Evolutionary conservation across 495 filamentous ascomycete genomes (phyloP).

Genomic region (Durotheca rogersii): DNA sequence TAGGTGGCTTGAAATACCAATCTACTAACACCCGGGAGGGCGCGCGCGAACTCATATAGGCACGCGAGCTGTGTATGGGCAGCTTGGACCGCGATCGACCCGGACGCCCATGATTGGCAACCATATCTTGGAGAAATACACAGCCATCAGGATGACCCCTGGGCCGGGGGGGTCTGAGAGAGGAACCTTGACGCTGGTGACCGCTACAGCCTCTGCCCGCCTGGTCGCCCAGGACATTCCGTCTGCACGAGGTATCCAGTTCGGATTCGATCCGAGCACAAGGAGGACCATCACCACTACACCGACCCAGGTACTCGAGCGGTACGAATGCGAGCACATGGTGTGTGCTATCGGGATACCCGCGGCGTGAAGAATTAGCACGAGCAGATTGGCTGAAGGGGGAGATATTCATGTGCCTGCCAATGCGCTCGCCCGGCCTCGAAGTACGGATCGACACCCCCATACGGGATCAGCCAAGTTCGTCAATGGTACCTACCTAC

Average conservation of each 20-base stretch:
- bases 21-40: slow-evolving; percentile 2
- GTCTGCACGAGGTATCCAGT: slow-evolving; percentile 15
- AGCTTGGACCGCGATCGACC: slow-evolving; percentile 14
- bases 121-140: slow-evolving; percentile 19
- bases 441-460: slow-evolving; percentile 26
- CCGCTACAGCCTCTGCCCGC: slow-evolving; percentile 7
- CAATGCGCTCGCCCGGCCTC: slow-evolving; percentile 1
- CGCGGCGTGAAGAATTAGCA: no score
- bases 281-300: slow-evolving; percentile 1
- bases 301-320: slow-evolving; percentile 7
- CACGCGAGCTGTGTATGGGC: slow-evolving; percentile 18
- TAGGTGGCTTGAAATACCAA: background rate
- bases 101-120: slow-evolving; percentile 23
- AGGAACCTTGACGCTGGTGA: slow-evolving; percentile 11
- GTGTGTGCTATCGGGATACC: no score
- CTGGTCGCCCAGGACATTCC: background rate
- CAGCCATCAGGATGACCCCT: slow-evolving; percentile 14
- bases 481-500: background rate
- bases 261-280: slow-evolving; percentile 14
- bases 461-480: slow-evolving; percentile 8
- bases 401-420: slow-evolving; percentile 14
- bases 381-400: slow-evolving; percentile 8
- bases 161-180: background rate
- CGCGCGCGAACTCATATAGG: slow-evolving; percentile 5
- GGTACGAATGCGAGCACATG: slow-evolving; percentile 13